Conservation (phyloP, 2,329 filamentous ascomycete species). For the Rhinocladiella mackenziei region DNA sequence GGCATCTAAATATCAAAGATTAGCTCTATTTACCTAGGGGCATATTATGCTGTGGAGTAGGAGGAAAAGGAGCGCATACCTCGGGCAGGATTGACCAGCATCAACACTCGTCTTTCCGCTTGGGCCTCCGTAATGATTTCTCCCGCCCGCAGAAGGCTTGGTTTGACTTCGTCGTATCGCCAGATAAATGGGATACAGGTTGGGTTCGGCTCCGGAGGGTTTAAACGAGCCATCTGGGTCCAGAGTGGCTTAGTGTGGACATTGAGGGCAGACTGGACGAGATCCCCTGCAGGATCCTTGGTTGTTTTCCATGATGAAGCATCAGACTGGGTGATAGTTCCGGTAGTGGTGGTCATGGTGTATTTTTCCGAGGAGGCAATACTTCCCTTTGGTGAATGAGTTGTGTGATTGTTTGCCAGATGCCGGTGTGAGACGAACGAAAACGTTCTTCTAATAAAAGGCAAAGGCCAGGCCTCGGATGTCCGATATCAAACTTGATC, state of each 20-base stretch:
- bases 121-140: slow-evolving; percentile 37
- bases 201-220: slow-evolving; percentile 27
- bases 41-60: not conserved
- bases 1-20: slow-evolving; percentile 31
- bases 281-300: slow-evolving; percentile 12
- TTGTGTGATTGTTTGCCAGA: no score
- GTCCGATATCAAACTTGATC: no score
- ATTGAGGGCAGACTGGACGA: slow-evolving; percentile 22
- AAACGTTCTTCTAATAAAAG: not conserved
- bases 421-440: not conserved
- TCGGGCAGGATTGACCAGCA: slow-evolving; percentile 42
- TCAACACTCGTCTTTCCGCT: slow-evolving; percentile 40
- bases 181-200: slow-evolving; percentile 28
- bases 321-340: slow-evolving; percentile 9
- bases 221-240: slow-evolving; percentile 48
- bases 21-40: not conserved
- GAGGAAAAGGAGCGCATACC: slow-evolving; percentile 32
- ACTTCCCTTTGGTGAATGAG: no score
- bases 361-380: not conserved
- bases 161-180: slow-evolving; percentile 38
- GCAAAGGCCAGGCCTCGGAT: no score
- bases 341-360: slow-evolving; percentile 12
- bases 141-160: slow-evolving; percentile 37
- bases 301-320: slow-evolving; percentile 6
- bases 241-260: slow-evolving; percentile 41